These are phyloP conservation scores for Phytophthora pseudosyringae DNA, from an alignment of 352 stramenopile species.

Conservation along the genomic window DNA sequence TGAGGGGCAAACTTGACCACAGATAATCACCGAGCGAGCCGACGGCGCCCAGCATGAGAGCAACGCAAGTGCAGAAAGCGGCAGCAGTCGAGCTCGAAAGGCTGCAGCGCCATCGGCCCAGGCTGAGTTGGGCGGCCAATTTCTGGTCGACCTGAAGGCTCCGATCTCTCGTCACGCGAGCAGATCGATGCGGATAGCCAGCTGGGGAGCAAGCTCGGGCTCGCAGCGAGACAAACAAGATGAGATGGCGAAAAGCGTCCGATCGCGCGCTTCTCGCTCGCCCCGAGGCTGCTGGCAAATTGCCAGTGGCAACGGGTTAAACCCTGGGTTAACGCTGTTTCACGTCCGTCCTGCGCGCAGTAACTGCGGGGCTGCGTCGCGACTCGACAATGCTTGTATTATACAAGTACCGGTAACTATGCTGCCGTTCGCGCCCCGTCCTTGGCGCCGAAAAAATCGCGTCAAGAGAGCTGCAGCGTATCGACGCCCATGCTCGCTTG, in stretches of 20 bases:
- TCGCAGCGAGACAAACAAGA: slow-evolving; percentile 20
- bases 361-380: slow-evolving; percentile 15
- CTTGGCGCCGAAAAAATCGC: slow-evolving; percentile 20
- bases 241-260: slow-evolving; percentile 21
- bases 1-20: neutral
- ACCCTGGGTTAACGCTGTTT: slow-evolving; percentile 1
- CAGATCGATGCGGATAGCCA: slow-evolving; percentile 28
- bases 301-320: neutral
- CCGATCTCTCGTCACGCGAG: slow-evolving; percentile 22
- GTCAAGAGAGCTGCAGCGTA: slow-evolving; percentile 18
- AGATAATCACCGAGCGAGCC: slow-evolving; percentile 7
- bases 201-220: slow-evolving; percentile 16
- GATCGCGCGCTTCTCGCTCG: slow-evolving; percentile 13
- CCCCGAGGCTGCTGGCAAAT: neutral
- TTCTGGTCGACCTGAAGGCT: slow-evolving; percentile 14
- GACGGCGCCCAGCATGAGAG: slow-evolving; percentile 1
- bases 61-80: slow-evolving; percentile 20
- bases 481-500: slow-evolving; percentile 17
- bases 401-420: neutral
- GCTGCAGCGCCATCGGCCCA: neutral
- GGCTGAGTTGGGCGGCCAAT: slow-evolving; percentile 23
- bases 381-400: slow-evolving; percentile 19
- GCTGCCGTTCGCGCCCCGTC: slow-evolving; percentile 8
- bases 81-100: slow-evolving; percentile 5
- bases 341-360: slow-evolving; percentile 21